Evolutionary conservation across 2,329 filamentous ascomycete genomes (phyloP), one percentile per base, ranked within the genome.

Genomic region (Neofusicoccum sp.): DNA sequence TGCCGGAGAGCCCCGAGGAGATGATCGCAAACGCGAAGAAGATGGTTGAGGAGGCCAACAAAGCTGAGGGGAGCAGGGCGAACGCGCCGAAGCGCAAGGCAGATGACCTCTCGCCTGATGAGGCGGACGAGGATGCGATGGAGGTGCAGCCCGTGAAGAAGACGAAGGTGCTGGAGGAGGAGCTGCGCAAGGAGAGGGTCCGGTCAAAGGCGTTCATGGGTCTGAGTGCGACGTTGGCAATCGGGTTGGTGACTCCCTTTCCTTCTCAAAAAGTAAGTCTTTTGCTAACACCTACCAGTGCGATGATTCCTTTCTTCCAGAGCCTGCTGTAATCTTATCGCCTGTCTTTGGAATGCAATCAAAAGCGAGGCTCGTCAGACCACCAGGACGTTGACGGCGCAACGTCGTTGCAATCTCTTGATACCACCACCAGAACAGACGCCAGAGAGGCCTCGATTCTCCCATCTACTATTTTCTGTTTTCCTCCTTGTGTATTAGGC

Each of bases 1-100:
- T 87, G 11, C 86, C 90, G 0, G 89, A 92, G 65, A 89, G 95
- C 68, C 88, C 92, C 1, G 84, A 89, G 61, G 84, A 87, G 60
- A 92, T 97, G 89, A 88, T 98, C 62, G 87, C 87, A 30, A 87
- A 91, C 69, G 95, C 95, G 33, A 91, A 89, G 77, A 85, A 88
- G 66, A 96, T 97, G 90, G 93, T 97, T 4, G 84, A 89, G 64
- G 86, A 86, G 65, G 87, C 87, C 33, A 81, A 87, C 63, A 84
- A 82, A 61, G 76, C 79, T 8, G 77, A 80, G 16, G 72, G 70
- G n/a, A 69, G 60, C 14, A 61, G 62, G 30, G 66, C 66, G 28
- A 56, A 62, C 24, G 12, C 47, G 24, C 65, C 67, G 31, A 77
- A 77, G 71, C 73, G 74, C 63, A 76, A 76, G 65, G 73, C 69